Evolutionary conservation across 305 asterid genomes (phyloP).

Genomic region (Fraxinus dipetala): DNA sequence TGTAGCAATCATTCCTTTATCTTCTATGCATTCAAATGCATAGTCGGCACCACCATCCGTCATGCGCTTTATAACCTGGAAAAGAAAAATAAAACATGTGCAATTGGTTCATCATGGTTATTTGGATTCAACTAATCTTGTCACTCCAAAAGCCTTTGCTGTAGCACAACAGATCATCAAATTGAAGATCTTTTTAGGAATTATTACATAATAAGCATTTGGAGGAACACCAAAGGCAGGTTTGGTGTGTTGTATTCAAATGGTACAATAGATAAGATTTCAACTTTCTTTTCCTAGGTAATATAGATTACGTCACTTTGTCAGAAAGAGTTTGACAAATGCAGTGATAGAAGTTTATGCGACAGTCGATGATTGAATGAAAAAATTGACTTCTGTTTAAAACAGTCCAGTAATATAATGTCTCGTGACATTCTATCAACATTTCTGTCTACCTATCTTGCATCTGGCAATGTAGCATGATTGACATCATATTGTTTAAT

Average conservation of each 20-base stretch:
- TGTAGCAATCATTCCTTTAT: constrained; percentile 62
- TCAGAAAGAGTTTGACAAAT: too few species aligned
- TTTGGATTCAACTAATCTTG: constrained; percentile 72
- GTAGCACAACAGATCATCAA: constrained; percentile 27
- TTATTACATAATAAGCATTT: not conserved
- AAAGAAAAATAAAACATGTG: constrained; percentile 50
- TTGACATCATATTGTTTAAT: too few species aligned
- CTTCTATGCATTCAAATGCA: constrained; percentile 89
- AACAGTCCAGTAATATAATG: too few species aligned
- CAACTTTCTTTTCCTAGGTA: not conserved
- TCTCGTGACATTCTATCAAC: too few species aligned
- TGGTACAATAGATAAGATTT: not conserved
- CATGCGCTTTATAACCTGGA: constrained; percentile 65
- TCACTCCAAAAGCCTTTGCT: constrained; percentile 88
- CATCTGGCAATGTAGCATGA: too few species aligned
- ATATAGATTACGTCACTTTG: not conserved
- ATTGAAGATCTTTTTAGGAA: constrained; percentile 2
- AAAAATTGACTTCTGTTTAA: too few species aligned
- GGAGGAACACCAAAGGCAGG: not conserved
- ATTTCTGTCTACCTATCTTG: too few species aligned
- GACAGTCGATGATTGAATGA: too few species aligned
- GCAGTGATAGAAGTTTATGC: too few species aligned
- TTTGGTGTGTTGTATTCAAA: not conserved
- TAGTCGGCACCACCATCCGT: constrained; percentile 92
- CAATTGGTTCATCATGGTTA: constrained; percentile 73